Percentiles rank a stretch among this genome's conserved stretches.
These are phyloP conservation scores for Tylopilus cervinicoccineus DNA, from an alignment of 768 basidiomycete species.

Conservation along the genomic window DNA sequence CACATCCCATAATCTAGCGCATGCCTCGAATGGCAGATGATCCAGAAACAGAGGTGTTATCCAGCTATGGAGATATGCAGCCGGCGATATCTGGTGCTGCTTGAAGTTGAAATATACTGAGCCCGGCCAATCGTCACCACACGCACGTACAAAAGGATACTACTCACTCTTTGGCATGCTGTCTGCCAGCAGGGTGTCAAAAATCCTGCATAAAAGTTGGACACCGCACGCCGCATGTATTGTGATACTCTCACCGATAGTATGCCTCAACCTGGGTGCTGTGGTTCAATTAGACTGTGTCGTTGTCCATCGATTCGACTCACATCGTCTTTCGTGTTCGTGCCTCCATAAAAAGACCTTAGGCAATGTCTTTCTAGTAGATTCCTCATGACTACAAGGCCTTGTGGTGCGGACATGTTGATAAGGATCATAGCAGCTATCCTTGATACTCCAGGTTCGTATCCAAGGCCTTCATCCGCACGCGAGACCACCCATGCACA, in stretches of 20 bases:
- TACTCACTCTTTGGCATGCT: conserved; percentile 86
- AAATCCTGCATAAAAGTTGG: conserved; percentile 55
- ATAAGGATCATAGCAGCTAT: conserved; percentile 85
- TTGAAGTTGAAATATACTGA: conserved; percentile 93
- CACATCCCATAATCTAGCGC: conserved; percentile 87
- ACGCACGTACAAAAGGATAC: background rate
- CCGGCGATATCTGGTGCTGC: conserved; percentile 85
- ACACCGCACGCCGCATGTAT: background rate
- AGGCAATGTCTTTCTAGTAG: conserved; percentile 81
- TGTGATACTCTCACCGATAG: conserved; percentile 55
- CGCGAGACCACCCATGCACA: conserved; percentile 87
- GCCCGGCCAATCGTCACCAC: background rate
- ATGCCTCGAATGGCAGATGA: conserved; percentile 88
- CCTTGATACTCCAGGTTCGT: conserved; percentile 62
- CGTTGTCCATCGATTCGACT: conserved; percentile 30
- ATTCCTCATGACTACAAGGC: conserved; percentile 82
- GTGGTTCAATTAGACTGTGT: conserved; percentile 27
- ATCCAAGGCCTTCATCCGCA: conserved; percentile 78
- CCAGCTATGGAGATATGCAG: conserved; percentile 83
- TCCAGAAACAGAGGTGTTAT: conserved; percentile 74
- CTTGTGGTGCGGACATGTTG: conserved; percentile 72
- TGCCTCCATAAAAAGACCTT: conserved; percentile 79
- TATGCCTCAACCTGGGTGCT: conserved; percentile 76
- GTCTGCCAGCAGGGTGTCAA: conserved; percentile 88
- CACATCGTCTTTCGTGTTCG: conserved; percentile 72